Percentiles rank a stretch among this genome's conserved stretches.
These are phyloP conservation scores for Venturia nashicola DNA, from an alignment of 2,329 filamentous ascomycete genomes.

Conservation along the genomic window DNA sequence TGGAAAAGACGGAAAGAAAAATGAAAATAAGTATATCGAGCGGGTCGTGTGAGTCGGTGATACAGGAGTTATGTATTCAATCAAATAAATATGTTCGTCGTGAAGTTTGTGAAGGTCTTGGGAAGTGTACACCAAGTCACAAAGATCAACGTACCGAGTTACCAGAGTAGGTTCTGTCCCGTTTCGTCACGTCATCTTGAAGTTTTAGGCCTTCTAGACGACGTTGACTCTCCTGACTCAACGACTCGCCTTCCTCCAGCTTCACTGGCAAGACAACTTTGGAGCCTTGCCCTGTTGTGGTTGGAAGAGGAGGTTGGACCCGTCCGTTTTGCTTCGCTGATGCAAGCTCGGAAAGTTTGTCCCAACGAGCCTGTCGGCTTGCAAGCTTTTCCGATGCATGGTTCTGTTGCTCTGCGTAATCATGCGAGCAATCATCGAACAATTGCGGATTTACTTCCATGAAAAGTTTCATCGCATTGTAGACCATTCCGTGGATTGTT, in stretches of 20 bases:
- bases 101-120: constrained; percentile 7
- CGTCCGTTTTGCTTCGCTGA: constrained; percentile 49
- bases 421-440: constrained; percentile 96
- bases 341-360: constrained; percentile 69
- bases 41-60: background rate
- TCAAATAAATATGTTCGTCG: background rate
- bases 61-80: background rate
- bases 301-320: constrained; percentile 14
- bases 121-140: background rate
- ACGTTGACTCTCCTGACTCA: constrained; percentile 73
- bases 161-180: background rate
- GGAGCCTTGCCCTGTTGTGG: constrained; percentile 13
- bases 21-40: background rate
- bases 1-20: background rate
- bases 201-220: constrained; percentile 81
- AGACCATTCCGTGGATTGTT: constrained; percentile 98
- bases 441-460: constrained; percentile 99
- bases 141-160: constrained; percentile 10
- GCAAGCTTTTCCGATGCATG: constrained; percentile 76
- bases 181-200: constrained; percentile 51
- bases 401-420: constrained; percentile 95
- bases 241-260: constrained; percentile 65
- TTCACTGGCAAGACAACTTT: constrained; percentile 30
- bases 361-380: constrained; percentile 78
- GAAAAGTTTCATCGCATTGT: constrained; percentile 99